Base-by-base conservation (phyloP, 2,329 filamentous ascomycete species). In the Cercospora sojina region DNA sequence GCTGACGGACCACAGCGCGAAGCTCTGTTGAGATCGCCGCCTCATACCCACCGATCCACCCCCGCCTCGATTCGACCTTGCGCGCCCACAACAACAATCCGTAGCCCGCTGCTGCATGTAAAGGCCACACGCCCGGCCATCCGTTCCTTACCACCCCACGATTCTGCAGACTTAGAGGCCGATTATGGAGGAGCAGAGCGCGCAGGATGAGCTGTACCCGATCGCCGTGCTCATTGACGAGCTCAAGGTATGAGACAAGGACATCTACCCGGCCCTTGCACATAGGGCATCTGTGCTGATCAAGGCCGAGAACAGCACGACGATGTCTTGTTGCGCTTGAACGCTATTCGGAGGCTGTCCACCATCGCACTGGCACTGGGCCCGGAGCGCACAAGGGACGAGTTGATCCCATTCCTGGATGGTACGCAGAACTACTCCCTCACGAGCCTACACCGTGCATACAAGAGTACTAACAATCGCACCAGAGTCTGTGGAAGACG, bases 181-280 rank as follows among this genome's bases (percentile, higher is more conserved):
- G 65, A 86, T 81, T 81, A 98, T 98, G 94, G 92, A 97, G 84
- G 90, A 90, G 83, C 62, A 90, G 81, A 91, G 90, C 83, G 89
- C 94, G 85, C 96, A 90, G 81, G 95, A 99, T 84, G 96, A 98
- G 89, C 93, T 99, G 78, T 99, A 98, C 83, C 95, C 95, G 80
- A 99, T 99, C 85, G 95, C 96, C 79, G 95, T 99, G 74, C 90
- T 99, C 82, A 99, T 99, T 83, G 95, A 99, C 82, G 95, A 99
- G 88, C 87, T 99, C 78, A 99, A 97, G 92, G 93, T 97, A 87
- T 76, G 81, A 77, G 29, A 27, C 25, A 25, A 55, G 47, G 25
- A 56, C 25, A 56, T 27, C 25, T 56, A n/a, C 25, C 16, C 25
- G 8, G 72, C 59, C 16, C 53, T 23, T 18, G 13, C 23, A 29